Conservation (phyloP, 495 filamentous ascomycete genomes). For the Pyrenula aspistea region DNA sequence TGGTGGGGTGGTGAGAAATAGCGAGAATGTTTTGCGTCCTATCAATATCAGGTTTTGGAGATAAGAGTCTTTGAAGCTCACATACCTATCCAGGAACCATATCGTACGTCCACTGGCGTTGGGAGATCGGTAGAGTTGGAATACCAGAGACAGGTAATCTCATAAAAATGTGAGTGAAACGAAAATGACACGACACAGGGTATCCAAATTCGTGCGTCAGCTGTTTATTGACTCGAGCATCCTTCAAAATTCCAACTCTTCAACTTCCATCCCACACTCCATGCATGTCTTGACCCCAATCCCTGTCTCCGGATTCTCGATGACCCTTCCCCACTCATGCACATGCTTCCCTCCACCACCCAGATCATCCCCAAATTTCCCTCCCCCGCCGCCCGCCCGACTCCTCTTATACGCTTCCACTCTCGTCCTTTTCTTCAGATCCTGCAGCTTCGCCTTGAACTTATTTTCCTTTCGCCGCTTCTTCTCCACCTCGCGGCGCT, state of each 20-base stretch:
- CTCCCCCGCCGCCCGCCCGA: conserved; percentile 37
- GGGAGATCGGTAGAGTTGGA: no score
- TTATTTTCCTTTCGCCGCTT: conserved; percentile 84
- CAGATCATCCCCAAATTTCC: conserved; percentile 67
- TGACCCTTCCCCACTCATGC: conserved; percentile 79
- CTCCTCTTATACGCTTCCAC: conserved; percentile 78
- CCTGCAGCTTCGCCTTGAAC: conserved; percentile 76
- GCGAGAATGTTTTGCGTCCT: no score
- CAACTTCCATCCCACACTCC: conserved; percentile 91
- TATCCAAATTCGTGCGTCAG: no score
- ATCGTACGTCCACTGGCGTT: no score
- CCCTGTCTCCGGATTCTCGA: conserved; percentile 69
- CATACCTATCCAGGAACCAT: no score
- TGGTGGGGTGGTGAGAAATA: no score
- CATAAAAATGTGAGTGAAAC: no score
- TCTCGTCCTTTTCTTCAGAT: conserved; percentile 85
- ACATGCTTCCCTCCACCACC: conserved; percentile 59
- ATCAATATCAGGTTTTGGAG: no score
- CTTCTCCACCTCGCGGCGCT: conserved; percentile 64
- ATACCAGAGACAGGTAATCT: no score
- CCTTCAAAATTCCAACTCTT: conserved; percentile 77
- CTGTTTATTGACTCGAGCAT: no score
- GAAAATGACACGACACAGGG: no score
- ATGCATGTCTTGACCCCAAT: conserved; percentile 73
- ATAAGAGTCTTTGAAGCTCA: no score